These are phyloP conservation scores for Colletotrichum navitas DNA, from an alignment of 2,329 filamentous ascomycete genomes.

Conservation along the genomic window DNA sequence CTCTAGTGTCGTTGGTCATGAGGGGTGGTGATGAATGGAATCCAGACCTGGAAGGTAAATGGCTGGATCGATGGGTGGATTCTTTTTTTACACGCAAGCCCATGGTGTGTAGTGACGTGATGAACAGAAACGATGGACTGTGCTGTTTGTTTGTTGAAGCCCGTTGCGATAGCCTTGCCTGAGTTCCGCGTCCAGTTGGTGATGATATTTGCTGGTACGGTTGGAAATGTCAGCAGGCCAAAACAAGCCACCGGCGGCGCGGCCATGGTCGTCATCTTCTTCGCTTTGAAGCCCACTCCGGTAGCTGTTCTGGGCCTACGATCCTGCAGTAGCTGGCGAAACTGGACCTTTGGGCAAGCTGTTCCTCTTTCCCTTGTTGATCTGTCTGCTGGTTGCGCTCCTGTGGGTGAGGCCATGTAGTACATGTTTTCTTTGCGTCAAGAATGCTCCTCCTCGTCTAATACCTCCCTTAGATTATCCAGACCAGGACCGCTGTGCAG, in stretches of 20 bases:
- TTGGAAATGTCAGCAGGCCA: too few relatives aligned
- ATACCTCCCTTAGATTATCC: conserved; percentile 44
- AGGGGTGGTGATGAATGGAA: background rate
- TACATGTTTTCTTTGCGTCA: conserved; percentile 7
- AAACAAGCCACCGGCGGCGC: background rate
- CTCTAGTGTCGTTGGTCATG: too few relatives aligned
- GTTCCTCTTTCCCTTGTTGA: conserved; percentile 15
- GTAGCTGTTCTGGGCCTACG: conserved; percentile 6
- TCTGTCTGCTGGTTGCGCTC: conserved; percentile 24
- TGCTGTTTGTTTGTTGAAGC: background rate
- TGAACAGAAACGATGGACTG: background rate
- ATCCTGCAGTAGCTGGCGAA: conserved; percentile 17
- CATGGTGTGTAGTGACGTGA: background rate
- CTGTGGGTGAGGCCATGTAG: conserved; percentile 11
- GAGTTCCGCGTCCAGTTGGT: too few relatives aligned
- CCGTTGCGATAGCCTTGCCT: background rate
- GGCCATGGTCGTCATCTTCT: conserved; percentile 23
- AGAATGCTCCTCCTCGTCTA: conserved; percentile 16
- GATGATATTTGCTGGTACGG: too few relatives aligned
- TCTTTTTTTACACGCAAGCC: background rate
- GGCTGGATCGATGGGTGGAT: background rate
- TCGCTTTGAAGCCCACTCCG: conserved; percentile 14
- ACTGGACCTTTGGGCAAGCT: conserved; percentile 13
- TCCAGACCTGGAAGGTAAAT: background rate
- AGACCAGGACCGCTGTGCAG: conserved; percentile 63